phyloP scores from a whole-genome alignment of 2,329 filamentous ascomycete genomes.

The Cladosporium sp. region DNA sequence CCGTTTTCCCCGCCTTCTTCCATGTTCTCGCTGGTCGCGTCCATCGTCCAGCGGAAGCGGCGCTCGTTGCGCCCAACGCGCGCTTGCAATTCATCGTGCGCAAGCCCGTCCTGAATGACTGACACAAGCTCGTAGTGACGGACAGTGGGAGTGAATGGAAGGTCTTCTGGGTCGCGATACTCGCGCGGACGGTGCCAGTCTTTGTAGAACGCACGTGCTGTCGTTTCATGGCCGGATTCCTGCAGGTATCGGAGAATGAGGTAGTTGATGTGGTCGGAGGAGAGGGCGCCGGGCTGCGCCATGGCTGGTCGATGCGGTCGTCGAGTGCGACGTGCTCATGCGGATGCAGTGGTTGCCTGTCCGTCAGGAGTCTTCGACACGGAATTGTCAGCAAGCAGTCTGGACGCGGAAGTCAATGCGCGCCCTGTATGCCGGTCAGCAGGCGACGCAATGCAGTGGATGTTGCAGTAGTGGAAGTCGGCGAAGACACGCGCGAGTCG shows the following conservation, averaged over 20 bases:
- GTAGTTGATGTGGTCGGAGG: constrained; percentile 61
- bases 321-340: too few relatives aligned
- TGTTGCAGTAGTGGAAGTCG: too few relatives aligned
- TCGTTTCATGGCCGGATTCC: constrained; percentile 31
- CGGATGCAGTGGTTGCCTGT: too few relatives aligned
- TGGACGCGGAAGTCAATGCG: too few relatives aligned
- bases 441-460: too few relatives aligned
- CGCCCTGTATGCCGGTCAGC: too few relatives aligned
- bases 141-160: constrained; percentile 56
- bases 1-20: constrained; percentile 15
- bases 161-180: constrained; percentile 48
- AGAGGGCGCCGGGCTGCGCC: constrained; percentile 42
- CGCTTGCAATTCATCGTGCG: constrained; percentile 36
- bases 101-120: constrained; percentile 58
- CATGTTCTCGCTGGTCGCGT: constrained; percentile 12
- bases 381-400: too few relatives aligned
- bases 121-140: constrained; percentile 54
- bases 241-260: constrained; percentile 58
- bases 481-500: too few relatives aligned
- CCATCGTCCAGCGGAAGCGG: constrained; percentile 22
- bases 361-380: too few relatives aligned
- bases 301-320: not conserved
- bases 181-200: constrained; percentile 50
- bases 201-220: constrained; percentile 52
- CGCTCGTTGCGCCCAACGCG: constrained; percentile 20